These are phyloP conservation scores for Balakata baccata DNA, from an alignment of 345 rosid species.

Conservation along the genomic window DNA sequence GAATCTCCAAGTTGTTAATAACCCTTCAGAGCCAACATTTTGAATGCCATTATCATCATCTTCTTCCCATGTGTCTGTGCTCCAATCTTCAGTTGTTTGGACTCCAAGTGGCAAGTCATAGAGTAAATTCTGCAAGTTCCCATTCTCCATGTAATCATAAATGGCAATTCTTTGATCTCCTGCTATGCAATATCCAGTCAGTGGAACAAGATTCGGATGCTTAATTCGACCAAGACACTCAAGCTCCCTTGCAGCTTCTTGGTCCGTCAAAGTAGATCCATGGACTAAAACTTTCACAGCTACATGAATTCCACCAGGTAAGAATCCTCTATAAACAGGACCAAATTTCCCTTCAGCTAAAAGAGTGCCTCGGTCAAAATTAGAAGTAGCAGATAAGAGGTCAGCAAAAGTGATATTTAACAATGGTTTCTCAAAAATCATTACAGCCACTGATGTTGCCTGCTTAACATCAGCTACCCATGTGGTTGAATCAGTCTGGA, in stretches of 20 bases:
- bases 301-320: conserved; percentile 92
- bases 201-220: conserved; percentile 85
- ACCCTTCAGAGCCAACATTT: conserved; percentile 57
- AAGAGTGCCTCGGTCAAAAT: conserved; percentile 79
- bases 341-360: conserved; percentile 92
- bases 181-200: conserved; percentile 86
- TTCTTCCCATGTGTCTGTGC: conserved; percentile 83
- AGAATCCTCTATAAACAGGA: conserved; percentile 84
- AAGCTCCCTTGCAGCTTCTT: conserved; percentile 85
- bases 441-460: conserved; percentile 64
- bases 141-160: conserved; percentile 95
- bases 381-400: conserved; percentile 83
- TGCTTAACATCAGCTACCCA: conserved; percentile 96
- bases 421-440: conserved; percentile 89
- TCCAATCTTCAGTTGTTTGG: conserved; percentile 82
- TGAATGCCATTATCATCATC: conserved; percentile 54
- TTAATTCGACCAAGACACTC: conserved; percentile 86
- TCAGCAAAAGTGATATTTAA: conserved; percentile 77
- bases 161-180: conserved; percentile 94
- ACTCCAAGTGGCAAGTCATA: conserved; percentile 83
- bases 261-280: conserved; percentile 82
- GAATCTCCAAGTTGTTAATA: conserved; percentile 71
- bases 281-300: conserved; percentile 90
- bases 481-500: conserved; percentile 85
- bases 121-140: conserved; percentile 86